Conservation (phyloP, 768 basidiomycete genomes). For the Inosperma sp. region DNA sequence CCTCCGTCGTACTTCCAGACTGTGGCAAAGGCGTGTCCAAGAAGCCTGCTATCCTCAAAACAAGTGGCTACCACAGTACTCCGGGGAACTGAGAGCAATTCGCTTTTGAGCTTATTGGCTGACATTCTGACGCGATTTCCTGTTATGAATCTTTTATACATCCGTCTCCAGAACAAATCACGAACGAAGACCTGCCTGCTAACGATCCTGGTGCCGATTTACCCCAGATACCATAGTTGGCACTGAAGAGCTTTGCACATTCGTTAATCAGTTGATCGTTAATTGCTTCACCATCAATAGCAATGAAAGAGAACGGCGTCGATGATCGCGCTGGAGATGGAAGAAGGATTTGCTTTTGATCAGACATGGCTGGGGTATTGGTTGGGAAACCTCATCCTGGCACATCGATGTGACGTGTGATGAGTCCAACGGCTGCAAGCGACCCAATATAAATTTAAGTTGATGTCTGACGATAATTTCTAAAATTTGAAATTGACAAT, state of each 20-base stretch:
- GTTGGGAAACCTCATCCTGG: no score
- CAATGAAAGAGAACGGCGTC: neutral
- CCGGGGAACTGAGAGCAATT: conserved; percentile 11
- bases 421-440: no score
- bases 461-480: no score
- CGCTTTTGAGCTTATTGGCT: neutral
- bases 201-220: neutral
- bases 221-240: conserved; percentile 29
- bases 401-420: no score
- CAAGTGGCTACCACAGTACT: conserved; percentile 21
- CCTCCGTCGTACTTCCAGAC: conserved; percentile 27
- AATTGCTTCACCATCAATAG: conserved; percentile 6
- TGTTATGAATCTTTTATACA: neutral
- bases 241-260: conserved; percentile 29
- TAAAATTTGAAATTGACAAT: no score
- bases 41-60: conserved; percentile 10
- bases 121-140: conserved; percentile 16
- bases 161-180: neutral
- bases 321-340: neutral
- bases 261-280: conserved; percentile 8
- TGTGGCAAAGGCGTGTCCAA: conserved; percentile 31
- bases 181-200: neutral
- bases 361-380: no score
- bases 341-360: neutral
- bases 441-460: no score